Evolutionary conservation across 225 moss, liverwort and hornwort genomes (phyloP), one percentile per base, ranked within the genome.

Genomic region (Sphagnum contortum): DNA sequence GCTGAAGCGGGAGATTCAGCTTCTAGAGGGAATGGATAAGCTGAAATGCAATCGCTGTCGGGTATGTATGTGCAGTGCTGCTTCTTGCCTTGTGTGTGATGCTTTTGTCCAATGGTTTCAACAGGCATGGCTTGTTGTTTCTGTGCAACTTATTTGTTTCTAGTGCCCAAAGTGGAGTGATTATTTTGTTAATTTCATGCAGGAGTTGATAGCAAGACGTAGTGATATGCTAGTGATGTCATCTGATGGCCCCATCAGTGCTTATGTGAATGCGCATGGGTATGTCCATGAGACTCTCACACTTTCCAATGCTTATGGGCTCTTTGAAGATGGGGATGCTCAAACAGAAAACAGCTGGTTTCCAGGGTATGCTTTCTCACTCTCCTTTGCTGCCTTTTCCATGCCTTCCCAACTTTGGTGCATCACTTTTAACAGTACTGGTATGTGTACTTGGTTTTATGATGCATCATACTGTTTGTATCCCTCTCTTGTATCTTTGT

Each of bases 331-430:
- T 49, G 90, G 92, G 57, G 67, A 61, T n/a, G 88, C 96, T 6
- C 87, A 92, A 55, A 96, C 92, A 14, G 80, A 87, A 48, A 81
- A 96, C 71, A 96, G 96, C 70, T 96, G 95, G 95, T 96, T 96
- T 59, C 96, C 96, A 44, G 96, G 96, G 87, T 96, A 80, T 55
- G 81, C 4, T 57, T 14, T 8, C 9, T 6, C 48, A 8, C 13
- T 0, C n/a, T 66, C 44, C 45, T n/a, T 46, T 57, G n/a, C 8
- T 2, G 56, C 29, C 29, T 12, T 4, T 57, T 57, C 56, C 11
- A 11, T 56, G 3, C 56, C 56, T 56, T 56, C 10, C 8, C 56
- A 29, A 29, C 29, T 29, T 29, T 1, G 29, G 29, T 29, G 29
- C 29, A 29, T 29, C 29, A 29, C 29, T 29, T 29, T 29, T 29